A percentile compares a stretch with the other conserved stretches of the same genome.
These are phyloP conservation scores for Russula earlei DNA, from an alignment of 768 basidiomycete species.

Conservation along the genomic window DNA sequence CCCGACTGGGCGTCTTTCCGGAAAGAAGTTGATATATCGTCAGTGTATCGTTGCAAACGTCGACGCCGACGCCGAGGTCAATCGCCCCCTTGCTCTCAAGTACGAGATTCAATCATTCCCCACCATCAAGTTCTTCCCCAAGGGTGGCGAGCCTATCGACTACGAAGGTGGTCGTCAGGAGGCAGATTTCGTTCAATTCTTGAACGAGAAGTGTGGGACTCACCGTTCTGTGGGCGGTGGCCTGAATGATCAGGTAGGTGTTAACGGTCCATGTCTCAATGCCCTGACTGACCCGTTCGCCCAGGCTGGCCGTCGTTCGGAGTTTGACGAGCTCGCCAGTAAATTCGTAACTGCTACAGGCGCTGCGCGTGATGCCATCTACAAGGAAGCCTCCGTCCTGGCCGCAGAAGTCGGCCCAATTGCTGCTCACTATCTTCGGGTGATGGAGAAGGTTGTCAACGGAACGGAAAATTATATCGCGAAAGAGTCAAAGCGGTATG, in stretches of 20 bases:
- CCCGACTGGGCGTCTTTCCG: not conserved
- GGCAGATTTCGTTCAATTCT: constrained; percentile 62
- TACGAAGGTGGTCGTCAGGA: constrained; percentile 71
- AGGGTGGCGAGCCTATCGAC: constrained; percentile 43
- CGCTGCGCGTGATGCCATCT: constrained; percentile 48
- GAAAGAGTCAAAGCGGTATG: constrained; percentile 80
- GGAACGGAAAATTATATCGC: constrained; percentile 65
- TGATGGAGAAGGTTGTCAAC: constrained; percentile 80
- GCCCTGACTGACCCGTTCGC: not conserved
- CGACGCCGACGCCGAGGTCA: constrained; percentile 78
- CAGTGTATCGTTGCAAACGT: constrained; percentile 88
- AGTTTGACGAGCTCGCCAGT: constrained; percentile 69
- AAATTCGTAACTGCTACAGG: constrained; percentile 59
- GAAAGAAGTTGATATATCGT: constrained; percentile 5
- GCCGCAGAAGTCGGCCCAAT: constrained; percentile 41
- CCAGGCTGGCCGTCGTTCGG: constrained; percentile 72
- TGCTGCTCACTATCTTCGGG: constrained; percentile 73
- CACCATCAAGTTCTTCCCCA: constrained; percentile 92
- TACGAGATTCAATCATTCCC: constrained; percentile 80
- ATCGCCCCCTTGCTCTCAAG: constrained; percentile 56
- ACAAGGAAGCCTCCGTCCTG: constrained; percentile 52
- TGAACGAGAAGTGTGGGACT: constrained; percentile 85
- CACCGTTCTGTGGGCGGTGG: constrained; percentile 75
- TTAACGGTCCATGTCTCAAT: not conserved
- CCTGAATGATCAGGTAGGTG: constrained; percentile 51